Conservation (phyloP, 202 grass and related monocot genomes). For the Schoenoplectus tabernaemontani region DNA sequence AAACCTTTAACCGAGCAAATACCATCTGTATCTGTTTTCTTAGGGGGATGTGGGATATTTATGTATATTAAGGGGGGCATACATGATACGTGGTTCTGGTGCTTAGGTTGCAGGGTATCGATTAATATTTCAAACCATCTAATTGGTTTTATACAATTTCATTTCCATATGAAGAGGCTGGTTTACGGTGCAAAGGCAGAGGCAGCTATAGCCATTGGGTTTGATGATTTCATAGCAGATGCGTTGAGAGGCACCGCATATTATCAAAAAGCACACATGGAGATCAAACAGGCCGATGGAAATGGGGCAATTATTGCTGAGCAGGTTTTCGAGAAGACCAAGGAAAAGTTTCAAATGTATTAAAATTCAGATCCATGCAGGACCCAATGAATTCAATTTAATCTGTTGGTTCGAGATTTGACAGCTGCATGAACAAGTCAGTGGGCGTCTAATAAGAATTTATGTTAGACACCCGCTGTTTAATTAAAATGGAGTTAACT, state of each 20-base stretch:
- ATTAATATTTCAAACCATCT: not conserved
- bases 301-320: constrained; percentile 55
- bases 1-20: not conserved
- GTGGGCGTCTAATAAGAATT: constrained; percentile 3
- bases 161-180: constrained; percentile 42
- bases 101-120: not conserved
- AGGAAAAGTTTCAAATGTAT: constrained; percentile 61
- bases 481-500: not conserved
- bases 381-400: constrained; percentile 1
- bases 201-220: constrained; percentile 79
- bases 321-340: constrained; percentile 65
- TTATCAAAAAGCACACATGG: constrained; percentile 64
- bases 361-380: constrained; percentile 16
- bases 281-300: constrained; percentile 62
- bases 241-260: constrained; percentile 51
- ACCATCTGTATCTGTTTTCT: no score
- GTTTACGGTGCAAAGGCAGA: constrained; percentile 94
- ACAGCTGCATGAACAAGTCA: constrained; percentile 22
- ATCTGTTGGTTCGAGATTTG: constrained; percentile 25
- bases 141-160: not conserved
- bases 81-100: not conserved
- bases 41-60: no score
- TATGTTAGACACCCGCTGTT: constrained; percentile 2
- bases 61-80: not conserved
- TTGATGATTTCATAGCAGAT: constrained; percentile 70